These are phyloP conservation scores for Trichomonas gallinae DNA, from an alignment of 208 protist genomes.

Conservation along the genomic window DNA sequence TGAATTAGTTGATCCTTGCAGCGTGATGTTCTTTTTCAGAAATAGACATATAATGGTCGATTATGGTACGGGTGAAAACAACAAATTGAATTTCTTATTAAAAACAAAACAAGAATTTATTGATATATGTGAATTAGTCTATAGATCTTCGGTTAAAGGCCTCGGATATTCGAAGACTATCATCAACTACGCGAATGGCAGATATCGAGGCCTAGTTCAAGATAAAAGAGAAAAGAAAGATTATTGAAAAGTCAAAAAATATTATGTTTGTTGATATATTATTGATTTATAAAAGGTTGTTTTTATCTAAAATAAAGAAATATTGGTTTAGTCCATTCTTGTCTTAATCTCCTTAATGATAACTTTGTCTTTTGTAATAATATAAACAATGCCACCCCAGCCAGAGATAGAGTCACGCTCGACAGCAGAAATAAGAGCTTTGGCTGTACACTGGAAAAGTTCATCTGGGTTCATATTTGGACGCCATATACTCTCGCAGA, in stretches of 20 bases:
- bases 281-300: no score
- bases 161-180: background rate
- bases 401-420: constrained; percentile 43
- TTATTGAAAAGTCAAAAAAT: no score
- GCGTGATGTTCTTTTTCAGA: constrained; percentile 96
- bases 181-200: background rate
- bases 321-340: constrained; percentile 12
- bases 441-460: constrained; percentile 44
- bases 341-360: constrained; percentile 21
- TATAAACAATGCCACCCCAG: constrained; percentile 45
- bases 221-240: background rate
- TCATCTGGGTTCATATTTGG: constrained; percentile 43
- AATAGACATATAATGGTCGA: constrained; percentile 98
- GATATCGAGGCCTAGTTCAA: background rate
- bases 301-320: background rate
- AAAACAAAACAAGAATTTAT: constrained; percentile 82
- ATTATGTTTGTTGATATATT: no score
- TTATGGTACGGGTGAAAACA: constrained; percentile 94
- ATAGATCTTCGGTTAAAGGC: constrained; percentile 78
- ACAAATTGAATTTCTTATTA: constrained; percentile 96
- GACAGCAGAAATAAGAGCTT: constrained; percentile 40
- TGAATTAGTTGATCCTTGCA: constrained; percentile 91
- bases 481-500: constrained; percentile 40
- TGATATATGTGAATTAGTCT: constrained; percentile 85
- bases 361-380: constrained; percentile 30